Percentiles rank a stretch among this genome's conserved stretches.
Evolutionary conservation across 305 asterid genomes (phyloP).

Genomic region (Stenogyne calaminthoides): DNA sequence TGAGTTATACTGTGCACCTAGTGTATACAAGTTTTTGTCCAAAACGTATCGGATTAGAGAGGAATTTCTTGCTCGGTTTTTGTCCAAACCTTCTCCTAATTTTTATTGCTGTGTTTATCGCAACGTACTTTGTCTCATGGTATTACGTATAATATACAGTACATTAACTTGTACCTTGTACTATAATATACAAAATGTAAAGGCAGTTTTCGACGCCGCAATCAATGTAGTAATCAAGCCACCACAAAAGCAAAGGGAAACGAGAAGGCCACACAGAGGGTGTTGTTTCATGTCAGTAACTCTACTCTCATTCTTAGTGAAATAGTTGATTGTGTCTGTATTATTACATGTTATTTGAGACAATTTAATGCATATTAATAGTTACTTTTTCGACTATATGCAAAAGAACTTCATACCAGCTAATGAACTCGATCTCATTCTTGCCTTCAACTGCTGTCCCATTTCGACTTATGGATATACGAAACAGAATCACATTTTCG

Average conservation of each 20-base stretch:
- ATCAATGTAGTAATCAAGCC: slow-evolving; percentile 84
- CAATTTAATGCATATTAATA: not conserved
- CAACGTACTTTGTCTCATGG: too few relatives aligned
- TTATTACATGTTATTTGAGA: not conserved
- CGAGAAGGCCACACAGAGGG: slow-evolving; percentile 62
- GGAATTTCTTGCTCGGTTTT: not conserved
- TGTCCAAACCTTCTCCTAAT: too few relatives aligned
- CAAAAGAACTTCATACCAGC: not conserved
- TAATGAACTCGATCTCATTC: not conserved
- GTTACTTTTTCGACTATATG: not conserved
- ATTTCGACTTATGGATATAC: not conserved
- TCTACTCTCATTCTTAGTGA: not conserved
- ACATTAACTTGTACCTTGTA: not conserved
- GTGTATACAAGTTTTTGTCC: not conserved
- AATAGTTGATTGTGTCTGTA: not conserved
- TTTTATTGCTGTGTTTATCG: too few relatives aligned
- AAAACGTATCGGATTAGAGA: not conserved
- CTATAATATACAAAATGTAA: slow-evolving; percentile 59
- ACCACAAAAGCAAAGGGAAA: slow-evolving; percentile 68
- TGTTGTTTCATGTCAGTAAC: slow-evolving; percentile 55
- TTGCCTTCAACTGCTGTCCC: not conserved
- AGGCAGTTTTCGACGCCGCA: slow-evolving; percentile 88
- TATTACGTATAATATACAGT: too few relatives aligned
- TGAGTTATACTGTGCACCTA: not conserved
- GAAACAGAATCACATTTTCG: not conserved